phyloP scores from a whole-genome alignment of 176 grass and related monocot species.

The Avena atlantica region DNA sequence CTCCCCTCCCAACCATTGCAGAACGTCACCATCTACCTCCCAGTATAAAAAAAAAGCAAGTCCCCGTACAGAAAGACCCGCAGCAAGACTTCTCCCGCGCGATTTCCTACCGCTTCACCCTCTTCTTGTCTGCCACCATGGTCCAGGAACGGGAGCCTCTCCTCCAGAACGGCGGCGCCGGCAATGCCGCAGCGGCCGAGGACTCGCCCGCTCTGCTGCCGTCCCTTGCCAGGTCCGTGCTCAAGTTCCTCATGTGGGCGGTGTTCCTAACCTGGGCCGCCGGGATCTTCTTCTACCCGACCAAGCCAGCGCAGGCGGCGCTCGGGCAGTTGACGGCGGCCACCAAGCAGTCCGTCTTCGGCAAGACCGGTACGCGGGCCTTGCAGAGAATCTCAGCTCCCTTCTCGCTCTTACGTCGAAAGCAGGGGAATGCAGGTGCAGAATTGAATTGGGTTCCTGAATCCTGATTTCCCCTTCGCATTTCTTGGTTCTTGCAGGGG shows the following conservation, averaged over 20 bases:
- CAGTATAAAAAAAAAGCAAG: constrained; percentile 17
- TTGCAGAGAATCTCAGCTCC: not conserved
- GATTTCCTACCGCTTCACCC: not conserved
- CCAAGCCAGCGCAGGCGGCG: constrained; percentile 37
- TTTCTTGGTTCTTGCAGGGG: constrained; percentile 51
- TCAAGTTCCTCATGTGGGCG: constrained; percentile 81
- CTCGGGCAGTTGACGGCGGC: constrained; percentile 19
- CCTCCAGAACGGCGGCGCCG: constrained; percentile 14
- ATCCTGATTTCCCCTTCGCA: not conserved
- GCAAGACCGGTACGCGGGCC: constrained; percentile 53
- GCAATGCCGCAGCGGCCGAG: not conserved
- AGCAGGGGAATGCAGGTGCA: constrained; percentile 4
- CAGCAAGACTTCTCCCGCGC: not conserved
- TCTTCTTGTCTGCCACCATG: constrained; percentile 2
- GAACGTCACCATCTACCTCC: not conserved
- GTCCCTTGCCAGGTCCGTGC: constrained; percentile 57
- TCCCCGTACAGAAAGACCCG: not conserved
- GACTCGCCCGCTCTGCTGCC: constrained; percentile 26
- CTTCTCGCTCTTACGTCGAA: not conserved
- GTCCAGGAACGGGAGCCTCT: constrained; percentile 49
- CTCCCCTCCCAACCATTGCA: not conserved
- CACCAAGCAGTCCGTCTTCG: constrained; percentile 47
- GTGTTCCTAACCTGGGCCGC: constrained; percentile 69
- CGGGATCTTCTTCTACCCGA: constrained; percentile 75
- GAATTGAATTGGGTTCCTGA: not conserved